Percentiles rank a stretch among this genome's conserved stretches.
phyloP scores from a whole-genome alignment of 2,329 filamentous ascomycete genomes.

The Trichoderma guizhouense region DNA sequence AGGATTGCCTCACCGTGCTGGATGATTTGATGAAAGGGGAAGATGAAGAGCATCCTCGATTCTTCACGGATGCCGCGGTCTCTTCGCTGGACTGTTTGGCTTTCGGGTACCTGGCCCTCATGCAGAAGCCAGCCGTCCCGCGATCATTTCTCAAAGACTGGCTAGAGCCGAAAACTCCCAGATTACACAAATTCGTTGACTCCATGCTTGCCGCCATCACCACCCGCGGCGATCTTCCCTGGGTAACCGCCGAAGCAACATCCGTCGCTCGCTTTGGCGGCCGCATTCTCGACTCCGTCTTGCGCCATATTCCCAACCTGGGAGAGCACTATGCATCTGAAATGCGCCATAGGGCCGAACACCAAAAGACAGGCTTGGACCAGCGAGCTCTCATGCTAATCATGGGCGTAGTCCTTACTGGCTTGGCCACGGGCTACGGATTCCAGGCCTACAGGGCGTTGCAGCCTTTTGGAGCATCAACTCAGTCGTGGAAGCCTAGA shows the following conservation, averaged over 20 bases:
- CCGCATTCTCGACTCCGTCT: slow-evolving; percentile 34
- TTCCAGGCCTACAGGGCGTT: slow-evolving; percentile 40
- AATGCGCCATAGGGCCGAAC: slow-evolving; percentile 37
- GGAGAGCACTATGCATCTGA: slow-evolving; percentile 37
- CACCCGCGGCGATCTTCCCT: slow-evolving; percentile 27
- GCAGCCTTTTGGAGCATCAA: slow-evolving; percentile 44
- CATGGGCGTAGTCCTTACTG: slow-evolving; percentile 35
- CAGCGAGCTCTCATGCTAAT: slow-evolving; percentile 32
- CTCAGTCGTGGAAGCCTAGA: slow-evolving; percentile 42
- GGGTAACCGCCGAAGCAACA: slow-evolving; percentile 24
- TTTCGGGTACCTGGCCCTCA: slow-evolving; percentile 74
- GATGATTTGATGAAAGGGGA: slow-evolving; percentile 47
- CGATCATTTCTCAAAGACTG: slow-evolving; percentile 42
- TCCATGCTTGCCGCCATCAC: slow-evolving; percentile 27
- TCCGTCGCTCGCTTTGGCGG: slow-evolving; percentile 27
- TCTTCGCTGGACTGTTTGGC: slow-evolving; percentile 69
- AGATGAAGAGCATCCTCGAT: slow-evolving; percentile 27
- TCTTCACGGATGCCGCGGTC: slow-evolving; percentile 28
- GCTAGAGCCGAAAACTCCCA: slow-evolving; percentile 33
- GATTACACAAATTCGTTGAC: slow-evolving; percentile 33
- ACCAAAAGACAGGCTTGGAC: slow-evolving; percentile 32
- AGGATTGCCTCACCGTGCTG: slow-evolving; percentile 68
- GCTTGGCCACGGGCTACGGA: slow-evolving; percentile 39
- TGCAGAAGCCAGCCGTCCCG: slow-evolving; percentile 53
- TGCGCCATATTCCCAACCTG: slow-evolving; percentile 35